These are phyloP conservation scores for Diplosphaera chodatii DNA, from an alignment of 139 green algal genomes.

Conservation along the genomic window DNA sequence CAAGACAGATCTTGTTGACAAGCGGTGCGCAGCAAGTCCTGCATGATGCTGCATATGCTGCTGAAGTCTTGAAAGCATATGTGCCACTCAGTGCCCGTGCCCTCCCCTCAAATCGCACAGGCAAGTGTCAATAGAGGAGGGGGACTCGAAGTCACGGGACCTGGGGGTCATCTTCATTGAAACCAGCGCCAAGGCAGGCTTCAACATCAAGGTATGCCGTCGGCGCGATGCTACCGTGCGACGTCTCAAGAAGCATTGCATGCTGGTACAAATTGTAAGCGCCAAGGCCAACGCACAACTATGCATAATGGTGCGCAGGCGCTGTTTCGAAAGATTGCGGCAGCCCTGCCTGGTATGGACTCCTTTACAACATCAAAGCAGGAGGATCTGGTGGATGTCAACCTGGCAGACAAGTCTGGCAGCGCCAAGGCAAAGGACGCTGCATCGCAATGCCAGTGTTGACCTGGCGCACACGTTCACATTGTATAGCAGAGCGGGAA, in stretches of 20 bases:
- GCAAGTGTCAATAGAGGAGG: conserved; percentile 96
- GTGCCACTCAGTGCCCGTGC: no score
- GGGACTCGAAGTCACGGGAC: conserved; percentile 87
- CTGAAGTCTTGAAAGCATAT: no score
- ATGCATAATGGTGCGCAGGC: no score
- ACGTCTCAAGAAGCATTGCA: no score
- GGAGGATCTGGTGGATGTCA: conserved; percentile 89
- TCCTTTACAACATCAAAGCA: conserved; percentile 50
- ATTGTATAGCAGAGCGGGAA: no score
- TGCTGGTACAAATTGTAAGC: no score
- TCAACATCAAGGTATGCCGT: conserved; percentile 99
- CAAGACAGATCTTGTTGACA: conserved; percentile 98
- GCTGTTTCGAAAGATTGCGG: conserved; percentile 96
- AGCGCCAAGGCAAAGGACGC: not conserved
- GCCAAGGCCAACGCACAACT: no score
- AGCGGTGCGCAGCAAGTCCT: no score
- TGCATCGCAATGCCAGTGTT: not conserved
- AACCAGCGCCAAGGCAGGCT: conserved; percentile 95
- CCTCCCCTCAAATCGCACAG: no score
- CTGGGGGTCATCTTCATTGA: conserved; percentile 97
- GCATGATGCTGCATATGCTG: no score
- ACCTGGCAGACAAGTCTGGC: conserved; percentile 45
- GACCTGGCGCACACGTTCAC: no score
- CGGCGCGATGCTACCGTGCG: no score
- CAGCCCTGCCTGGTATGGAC: conserved; percentile 94